Evolutionary conservation across 2,329 filamentous ascomycete genomes (phyloP).

Genomic region (Cyphellophora attinorum): DNA sequence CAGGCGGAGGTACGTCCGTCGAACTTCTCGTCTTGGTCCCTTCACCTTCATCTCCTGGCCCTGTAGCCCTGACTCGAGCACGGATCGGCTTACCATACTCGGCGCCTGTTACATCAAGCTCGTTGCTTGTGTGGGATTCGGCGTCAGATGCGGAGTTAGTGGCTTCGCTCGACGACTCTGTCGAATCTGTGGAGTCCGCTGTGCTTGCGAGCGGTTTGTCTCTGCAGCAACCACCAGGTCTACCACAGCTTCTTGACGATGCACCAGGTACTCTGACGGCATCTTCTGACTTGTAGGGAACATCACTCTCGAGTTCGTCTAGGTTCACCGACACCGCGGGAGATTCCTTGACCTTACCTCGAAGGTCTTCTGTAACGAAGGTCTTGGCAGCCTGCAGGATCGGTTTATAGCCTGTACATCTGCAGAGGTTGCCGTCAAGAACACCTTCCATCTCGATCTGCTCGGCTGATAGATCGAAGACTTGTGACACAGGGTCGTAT

Average conservation of each 20-base stretch:
- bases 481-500: constrained; percentile 67
- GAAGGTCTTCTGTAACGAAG: constrained; percentile 39
- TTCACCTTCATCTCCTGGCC: constrained; percentile 23
- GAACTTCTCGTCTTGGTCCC: constrained; percentile 40
- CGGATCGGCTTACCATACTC: constrained; percentile 4
- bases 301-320: constrained; percentile 27
- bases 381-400: constrained; percentile 80
- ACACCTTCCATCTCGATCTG: constrained; percentile 67
- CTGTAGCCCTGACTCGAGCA: constrained; percentile 20
- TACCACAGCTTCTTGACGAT: constrained; percentile 33
- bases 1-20: constrained; percentile 27
- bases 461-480: constrained; percentile 60
- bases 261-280: constrained; percentile 40
- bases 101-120: background rate
- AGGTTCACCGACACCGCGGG: background rate
- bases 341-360: constrained; percentile 36
- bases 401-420: constrained; percentile 89
- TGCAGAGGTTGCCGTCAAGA: constrained; percentile 84
- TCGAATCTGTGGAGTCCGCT: background rate
- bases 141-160: background rate
- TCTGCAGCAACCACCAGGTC: constrained; percentile 20
- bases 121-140: background rate
- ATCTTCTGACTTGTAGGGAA: constrained; percentile 34
- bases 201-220: constrained; percentile 10
- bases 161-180: background rate